Percentiles rank a stretch among this genome's conserved stretches.
Evolutionary conservation across 192 early-diverging fungal genomes (phyloP).

Genomic region (Entomortierella beljakovae): DNA sequence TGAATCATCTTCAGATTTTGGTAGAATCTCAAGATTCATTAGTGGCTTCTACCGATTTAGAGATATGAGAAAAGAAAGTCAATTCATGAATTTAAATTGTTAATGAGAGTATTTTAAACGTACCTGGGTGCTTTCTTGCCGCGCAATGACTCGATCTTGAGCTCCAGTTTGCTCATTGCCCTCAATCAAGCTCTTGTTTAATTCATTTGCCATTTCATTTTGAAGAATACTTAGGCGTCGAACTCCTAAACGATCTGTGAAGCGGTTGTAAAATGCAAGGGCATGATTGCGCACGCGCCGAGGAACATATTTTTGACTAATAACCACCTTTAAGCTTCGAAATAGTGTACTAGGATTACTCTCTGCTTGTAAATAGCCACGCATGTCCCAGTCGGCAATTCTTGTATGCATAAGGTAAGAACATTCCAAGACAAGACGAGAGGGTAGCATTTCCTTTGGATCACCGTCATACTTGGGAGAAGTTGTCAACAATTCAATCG

Average conservation of each 20-base stretch:
- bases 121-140: neutral
- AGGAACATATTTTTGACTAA: neutral
- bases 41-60: too few relatives aligned
- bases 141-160: neutral
- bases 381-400: slow-evolving; percentile 3
- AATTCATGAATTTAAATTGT: neutral
- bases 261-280: neutral
- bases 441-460: neutral
- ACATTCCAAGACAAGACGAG: neutral
- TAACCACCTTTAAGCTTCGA: neutral
- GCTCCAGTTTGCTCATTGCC: neutral
- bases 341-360: neutral
- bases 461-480: slow-evolving; percentile 3
- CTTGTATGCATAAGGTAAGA: neutral
- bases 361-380: neutral
- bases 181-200: neutral
- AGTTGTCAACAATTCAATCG: neutral
- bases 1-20: too few relatives aligned
- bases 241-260: neutral
- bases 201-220: neutral
- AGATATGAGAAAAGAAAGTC: too few relatives aligned
- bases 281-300: neutral
- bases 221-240: neutral
- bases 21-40: too few relatives aligned
- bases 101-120: neutral